Evolutionary conservation across 257 asterid genomes (phyloP), one percentile per base, ranked within the genome.

Genomic region (Oldenlandia corymbosa): DNA sequence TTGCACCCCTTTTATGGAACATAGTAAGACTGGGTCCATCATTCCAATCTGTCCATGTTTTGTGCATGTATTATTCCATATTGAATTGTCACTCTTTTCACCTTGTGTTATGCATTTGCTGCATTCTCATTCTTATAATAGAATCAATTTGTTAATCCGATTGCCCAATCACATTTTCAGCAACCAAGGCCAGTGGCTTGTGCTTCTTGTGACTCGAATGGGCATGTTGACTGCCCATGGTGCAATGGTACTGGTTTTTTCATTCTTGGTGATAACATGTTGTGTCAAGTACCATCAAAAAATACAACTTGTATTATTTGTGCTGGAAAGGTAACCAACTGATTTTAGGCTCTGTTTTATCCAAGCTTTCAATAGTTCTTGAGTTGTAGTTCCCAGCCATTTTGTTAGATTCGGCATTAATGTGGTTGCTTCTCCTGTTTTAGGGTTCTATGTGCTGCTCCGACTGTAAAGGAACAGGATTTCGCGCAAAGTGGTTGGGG

Each of bases 161-260:
- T 64, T 45, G 54, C 67, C 58, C 37, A 48, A 30, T 62, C 53
- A 20, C 67, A 62, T 27, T 24, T 75, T 59, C 85, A 92, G 97
- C 99, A 87, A 89, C 96, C 98, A 26, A 79, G 72, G 68, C 99
- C 97, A 6, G 80, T 92, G 67, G 80, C 74, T 58, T 92, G 97
- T 67, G 73, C 93, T 28, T 81, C 95, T 7, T 92, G 99, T 54
- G 72, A 84, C 36, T 82, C 95, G 37, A 79, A 82, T 68, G 97
- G 99, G 20, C 71, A 78, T 51, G 87, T 82, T 4, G 99, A 92
- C 49, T 92, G 99, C 84, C 83, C 82, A 71, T 89, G 99, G 97
- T 92, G 99, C 30, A 76, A 79, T 21, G 99, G 99, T 58, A 92
- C 99, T 14, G 97, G 97, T 60, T 92, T 87, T 85, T 92, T 92